Conservation (phyloP, 2,329 filamentous ascomycete species). For the Talaromyces sp. region DNA sequence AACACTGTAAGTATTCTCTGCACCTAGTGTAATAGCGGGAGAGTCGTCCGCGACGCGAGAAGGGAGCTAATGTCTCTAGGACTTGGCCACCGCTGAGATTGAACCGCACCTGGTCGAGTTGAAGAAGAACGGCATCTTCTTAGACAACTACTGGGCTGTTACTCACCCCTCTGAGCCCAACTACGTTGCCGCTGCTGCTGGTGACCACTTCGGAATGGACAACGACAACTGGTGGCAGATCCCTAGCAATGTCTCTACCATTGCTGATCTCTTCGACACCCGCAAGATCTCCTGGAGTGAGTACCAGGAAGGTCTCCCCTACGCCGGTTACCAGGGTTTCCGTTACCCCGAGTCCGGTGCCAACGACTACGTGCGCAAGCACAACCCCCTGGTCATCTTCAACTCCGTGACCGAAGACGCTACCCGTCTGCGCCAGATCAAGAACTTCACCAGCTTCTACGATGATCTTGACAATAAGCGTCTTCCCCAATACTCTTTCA, state of each 20-base stretch:
- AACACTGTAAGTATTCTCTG: constrained; percentile 55
- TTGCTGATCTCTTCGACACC: constrained; percentile 66
- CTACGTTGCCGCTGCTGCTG: constrained; percentile 65
- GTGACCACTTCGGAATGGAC: constrained; percentile 70
- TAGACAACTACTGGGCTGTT: constrained; percentile 59
- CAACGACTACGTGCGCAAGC: constrained; percentile 80
- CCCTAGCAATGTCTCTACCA: constrained; percentile 60
- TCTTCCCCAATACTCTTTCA: constrained; percentile 65
- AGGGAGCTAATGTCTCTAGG: constrained; percentile 24
- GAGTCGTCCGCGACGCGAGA: neutral
- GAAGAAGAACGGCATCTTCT: constrained; percentile 53
- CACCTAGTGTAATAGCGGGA: neutral
- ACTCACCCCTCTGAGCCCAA: constrained; percentile 75
- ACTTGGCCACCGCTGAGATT: constrained; percentile 60
- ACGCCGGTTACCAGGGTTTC: constrained; percentile 66
- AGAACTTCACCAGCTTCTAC: constrained; percentile 69
- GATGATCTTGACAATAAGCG: constrained; percentile 60
- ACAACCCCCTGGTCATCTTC: constrained; percentile 66
- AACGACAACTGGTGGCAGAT: constrained; percentile 63
- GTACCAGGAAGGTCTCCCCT: constrained; percentile 77
- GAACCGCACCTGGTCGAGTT: constrained; percentile 47
- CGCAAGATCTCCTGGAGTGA: constrained; percentile 64
- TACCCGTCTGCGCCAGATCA: constrained; percentile 64
- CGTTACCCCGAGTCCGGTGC: constrained; percentile 61
- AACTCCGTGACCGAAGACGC: constrained; percentile 60